A percentile compares a stretch with the other conserved stretches of the same genome.
These are phyloP conservation scores for Fusarium dlaminii DNA, from an alignment of 2,329 filamentous ascomycete species.

Conservation along the genomic window DNA sequence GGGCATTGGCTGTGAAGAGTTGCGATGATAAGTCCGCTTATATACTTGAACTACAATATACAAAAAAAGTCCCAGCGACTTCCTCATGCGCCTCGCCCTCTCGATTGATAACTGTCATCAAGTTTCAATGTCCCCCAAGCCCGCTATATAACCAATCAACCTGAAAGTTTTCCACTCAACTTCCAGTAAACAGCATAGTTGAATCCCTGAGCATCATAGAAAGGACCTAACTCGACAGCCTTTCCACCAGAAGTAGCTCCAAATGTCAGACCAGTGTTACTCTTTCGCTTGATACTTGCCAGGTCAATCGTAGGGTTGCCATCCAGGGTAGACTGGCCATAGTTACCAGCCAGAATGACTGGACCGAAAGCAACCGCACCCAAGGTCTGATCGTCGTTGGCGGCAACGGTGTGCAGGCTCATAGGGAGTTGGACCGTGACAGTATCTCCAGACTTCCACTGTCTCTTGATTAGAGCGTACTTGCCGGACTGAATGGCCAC, in stretches of 20 bases:
- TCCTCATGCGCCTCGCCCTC: neutral
- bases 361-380: slow-evolving; percentile 60
- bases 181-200: slow-evolving; percentile 57
- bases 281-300: slow-evolving; percentile 40
- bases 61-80: neutral
- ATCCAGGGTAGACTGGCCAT: slow-evolving; percentile 46
- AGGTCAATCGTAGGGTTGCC: slow-evolving; percentile 46
- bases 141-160: fast-evolving
- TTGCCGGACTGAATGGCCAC: slow-evolving; percentile 45
- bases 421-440: slow-evolving; percentile 58
- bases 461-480: slow-evolving; percentile 53
- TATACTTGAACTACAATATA: neutral
- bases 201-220: slow-evolving; percentile 53
- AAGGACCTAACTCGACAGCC: slow-evolving; percentile 48
- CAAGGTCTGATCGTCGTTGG: slow-evolving; percentile 57
- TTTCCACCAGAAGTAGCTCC: slow-evolving; percentile 45
- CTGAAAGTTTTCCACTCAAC: slow-evolving; percentile 7
- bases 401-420: slow-evolving; percentile 52
- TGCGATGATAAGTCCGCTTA: neutral
- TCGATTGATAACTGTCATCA: too few relatives aligned
- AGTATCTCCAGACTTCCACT: slow-evolving; percentile 55
- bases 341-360: slow-evolving; percentile 56
- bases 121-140: fast-evolving
- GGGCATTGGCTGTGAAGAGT: neutral
- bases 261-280: slow-evolving; percentile 43